Evolutionary conservation across 805 yeast species (phyloP), one percentile per base, ranked within the genome.

Genomic region (Candida odintsovae): DNA sequence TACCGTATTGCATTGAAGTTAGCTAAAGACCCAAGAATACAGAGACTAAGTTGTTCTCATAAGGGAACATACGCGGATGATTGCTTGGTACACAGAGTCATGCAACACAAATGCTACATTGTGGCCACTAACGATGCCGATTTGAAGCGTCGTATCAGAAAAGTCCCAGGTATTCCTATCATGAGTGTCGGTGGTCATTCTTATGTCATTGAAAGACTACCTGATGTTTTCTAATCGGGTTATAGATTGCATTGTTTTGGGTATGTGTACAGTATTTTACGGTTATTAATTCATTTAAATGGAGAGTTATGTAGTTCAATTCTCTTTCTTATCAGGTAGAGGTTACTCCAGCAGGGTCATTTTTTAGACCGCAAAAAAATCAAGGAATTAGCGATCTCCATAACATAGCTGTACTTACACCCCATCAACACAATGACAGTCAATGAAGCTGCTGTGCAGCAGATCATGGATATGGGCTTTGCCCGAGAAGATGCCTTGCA

Each of bases 101-200:
- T 92, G 65, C 97, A 92, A 61, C 98, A 94, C 69, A 94, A 94
- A 64, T 94, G 99, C 68, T 94, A 81, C 61, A 90, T 94, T 46
- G 97, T 94, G 33, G 99, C 99, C 42, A 92, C 98, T 1, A 94
- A 92, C 64, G 99, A 94, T 81, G 97, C 96, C 13, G 98, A 92
- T 58, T 72, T 94, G 63, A 94, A 94, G 64, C 82, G 97, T 61
- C 78, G 99, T 66, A 78, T 94, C 28, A 79, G 99, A 70, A 94
- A 94, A 66, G 89, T 94, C 23, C 99, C 99, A 1, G 99, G 99
- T 59, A 86, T 94, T 51, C 99, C 99, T 12, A 72, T 94, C 31
- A 81, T 94, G 95, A 88, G 96, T 68, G 99, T 94, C 7, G 99
- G 98, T 31, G 86, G 86, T 2, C 96, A 89, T 64, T 72, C 90